Conservation (phyloP, 306 rosid species). For the Quercus rubra region DNA sequence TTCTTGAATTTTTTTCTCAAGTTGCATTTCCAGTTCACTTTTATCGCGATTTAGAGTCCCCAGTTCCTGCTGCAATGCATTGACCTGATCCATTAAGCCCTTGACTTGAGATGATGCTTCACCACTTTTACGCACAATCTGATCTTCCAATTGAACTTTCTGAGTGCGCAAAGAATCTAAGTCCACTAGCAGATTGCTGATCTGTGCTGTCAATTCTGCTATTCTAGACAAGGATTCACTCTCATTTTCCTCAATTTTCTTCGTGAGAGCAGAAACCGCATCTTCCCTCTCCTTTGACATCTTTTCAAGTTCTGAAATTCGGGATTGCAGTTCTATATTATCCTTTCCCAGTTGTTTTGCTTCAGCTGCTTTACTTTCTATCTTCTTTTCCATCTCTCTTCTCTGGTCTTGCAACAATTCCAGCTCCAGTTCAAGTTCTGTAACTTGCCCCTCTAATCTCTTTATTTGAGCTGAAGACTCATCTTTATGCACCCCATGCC, state of each 20-base stretch:
- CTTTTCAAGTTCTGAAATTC: conserved; percentile 48
- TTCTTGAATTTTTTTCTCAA: conserved; percentile 44
- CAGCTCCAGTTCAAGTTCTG: conserved; percentile 31
- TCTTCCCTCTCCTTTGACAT: conserved; percentile 52
- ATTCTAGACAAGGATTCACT: conserved; percentile 44
- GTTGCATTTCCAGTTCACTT: conserved; percentile 40
- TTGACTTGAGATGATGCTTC: conserved; percentile 37
- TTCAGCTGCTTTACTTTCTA: conserved; percentile 38
- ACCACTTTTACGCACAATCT: conserved; percentile 34
- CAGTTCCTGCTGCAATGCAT: conserved; percentile 41
- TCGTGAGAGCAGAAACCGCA: conserved; percentile 43
- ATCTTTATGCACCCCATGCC: neutral
- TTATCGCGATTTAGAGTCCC: conserved; percentile 45
- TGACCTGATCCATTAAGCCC: conserved; percentile 28
- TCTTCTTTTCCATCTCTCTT: conserved; percentile 40
- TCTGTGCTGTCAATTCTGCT: conserved; percentile 53
- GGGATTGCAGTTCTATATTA: conserved; percentile 36
- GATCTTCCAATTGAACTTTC: conserved; percentile 51
- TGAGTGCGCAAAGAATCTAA: conserved; percentile 24
- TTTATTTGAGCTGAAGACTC: conserved; percentile 37
- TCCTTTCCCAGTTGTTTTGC: conserved; percentile 25
- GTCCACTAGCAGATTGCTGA: conserved; percentile 46
- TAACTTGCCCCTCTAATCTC: conserved; percentile 30
- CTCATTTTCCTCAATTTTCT: conserved; percentile 53
- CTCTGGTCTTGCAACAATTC: conserved; percentile 44